A percentile compares a stretch with the other conserved stretches of the same genome.
Conservation (phyloP, 2,329 filamentous ascomycete species). For the Lachnellula suecica region DNA sequence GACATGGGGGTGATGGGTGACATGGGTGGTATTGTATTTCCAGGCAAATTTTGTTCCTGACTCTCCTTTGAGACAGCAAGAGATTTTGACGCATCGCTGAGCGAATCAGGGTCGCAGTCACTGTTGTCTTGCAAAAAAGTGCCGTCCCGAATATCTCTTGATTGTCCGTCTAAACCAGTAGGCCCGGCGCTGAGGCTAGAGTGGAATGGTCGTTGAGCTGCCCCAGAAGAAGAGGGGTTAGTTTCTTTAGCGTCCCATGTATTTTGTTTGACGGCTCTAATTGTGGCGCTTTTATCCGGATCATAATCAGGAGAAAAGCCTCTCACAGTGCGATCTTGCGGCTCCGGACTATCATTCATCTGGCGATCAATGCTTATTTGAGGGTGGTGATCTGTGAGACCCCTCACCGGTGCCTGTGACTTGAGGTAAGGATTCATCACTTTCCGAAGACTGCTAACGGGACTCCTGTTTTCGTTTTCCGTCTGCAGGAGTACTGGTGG, state of each 20-base stretch:
- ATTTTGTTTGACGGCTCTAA: constrained; percentile 58
- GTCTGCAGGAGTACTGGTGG: constrained; percentile 35
- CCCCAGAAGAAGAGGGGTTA: constrained; percentile 10
- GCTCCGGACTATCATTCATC: constrained; percentile 23
- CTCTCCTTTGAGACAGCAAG: constrained; percentile 7
- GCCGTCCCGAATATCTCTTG: constrained; percentile 35
- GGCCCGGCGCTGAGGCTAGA: constrained; percentile 12
- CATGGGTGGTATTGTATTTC: not conserved
- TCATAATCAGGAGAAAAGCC: constrained; percentile 77
- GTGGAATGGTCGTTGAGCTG: constrained; percentile 15
- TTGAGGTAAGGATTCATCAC: constrained; percentile 83
- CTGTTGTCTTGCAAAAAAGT: constrained; percentile 54
- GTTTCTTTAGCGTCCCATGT: constrained; percentile 31
- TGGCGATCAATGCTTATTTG: constrained; percentile 21
- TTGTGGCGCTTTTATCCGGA: constrained; percentile 69
- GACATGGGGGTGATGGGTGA: constrained; percentile 6
- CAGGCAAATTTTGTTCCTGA: constrained; percentile 8
- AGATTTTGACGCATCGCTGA: constrained; percentile 29
- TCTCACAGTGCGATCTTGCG: constrained; percentile 35
- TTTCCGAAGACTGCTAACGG: constrained; percentile 77
- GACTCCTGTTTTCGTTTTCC: constrained; percentile 38
- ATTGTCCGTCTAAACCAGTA: constrained; percentile 21
- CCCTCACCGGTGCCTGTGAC: constrained; percentile 24
- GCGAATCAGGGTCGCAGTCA: constrained; percentile 45
- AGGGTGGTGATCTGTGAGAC: constrained; percentile 19